Evolutionary conservation across 2,329 filamentous ascomycete species (phyloP).

Genomic region (Alternaria novae-zelandiae): DNA sequence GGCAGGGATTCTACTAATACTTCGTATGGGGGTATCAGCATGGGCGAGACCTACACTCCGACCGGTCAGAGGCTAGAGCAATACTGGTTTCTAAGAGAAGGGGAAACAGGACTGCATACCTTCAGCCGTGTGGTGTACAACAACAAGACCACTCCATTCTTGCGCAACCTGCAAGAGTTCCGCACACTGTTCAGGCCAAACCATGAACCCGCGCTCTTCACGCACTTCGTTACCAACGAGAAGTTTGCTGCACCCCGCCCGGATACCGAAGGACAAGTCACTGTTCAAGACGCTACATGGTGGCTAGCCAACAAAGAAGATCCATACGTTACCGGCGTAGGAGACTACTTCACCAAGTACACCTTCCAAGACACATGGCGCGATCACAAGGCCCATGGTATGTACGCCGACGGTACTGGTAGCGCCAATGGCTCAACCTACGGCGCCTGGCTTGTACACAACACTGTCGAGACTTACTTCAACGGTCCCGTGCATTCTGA

Average conservation of each 20-base stretch:
- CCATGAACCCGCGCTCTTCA: slow-evolving; percentile 62
- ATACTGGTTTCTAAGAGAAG: slow-evolving; percentile 69
- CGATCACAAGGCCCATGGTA: slow-evolving; percentile 64
- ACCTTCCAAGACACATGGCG: slow-evolving; percentile 66
- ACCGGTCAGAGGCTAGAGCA: slow-evolving; percentile 67
- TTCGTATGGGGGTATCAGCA: slow-evolving; percentile 64
- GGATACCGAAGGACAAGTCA: slow-evolving; percentile 49
- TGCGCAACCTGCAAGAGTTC: slow-evolving; percentile 67
- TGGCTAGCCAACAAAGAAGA: slow-evolving; percentile 63
- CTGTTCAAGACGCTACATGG: slow-evolving; percentile 71
- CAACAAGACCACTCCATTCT: slow-evolving; percentile 62
- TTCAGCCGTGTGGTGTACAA: slow-evolving; percentile 67
- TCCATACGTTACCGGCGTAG: slow-evolving; percentile 62
- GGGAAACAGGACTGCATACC: slow-evolving; percentile 67
- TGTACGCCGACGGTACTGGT: slow-evolving; percentile 59
- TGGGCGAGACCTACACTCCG: slow-evolving; percentile 64
- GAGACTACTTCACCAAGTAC: slow-evolving; percentile 72
- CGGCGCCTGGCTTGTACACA: slow-evolving; percentile 69
- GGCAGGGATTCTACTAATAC: slow-evolving; percentile 59
- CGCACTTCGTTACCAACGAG: slow-evolving; percentile 64
- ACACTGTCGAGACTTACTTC: slow-evolving; percentile 68
- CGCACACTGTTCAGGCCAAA: slow-evolving; percentile 66
- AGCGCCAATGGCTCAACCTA: slow-evolving; percentile 61
- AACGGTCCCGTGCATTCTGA: slow-evolving; percentile 69
- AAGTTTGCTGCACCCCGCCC: slow-evolving; percentile 62